Percentiles rank a stretch among this genome's conserved stretches.
These are phyloP conservation scores for Dendrobium officinale DNA, from an alignment of 106 monocot species.

Conservation along the genomic window DNA sequence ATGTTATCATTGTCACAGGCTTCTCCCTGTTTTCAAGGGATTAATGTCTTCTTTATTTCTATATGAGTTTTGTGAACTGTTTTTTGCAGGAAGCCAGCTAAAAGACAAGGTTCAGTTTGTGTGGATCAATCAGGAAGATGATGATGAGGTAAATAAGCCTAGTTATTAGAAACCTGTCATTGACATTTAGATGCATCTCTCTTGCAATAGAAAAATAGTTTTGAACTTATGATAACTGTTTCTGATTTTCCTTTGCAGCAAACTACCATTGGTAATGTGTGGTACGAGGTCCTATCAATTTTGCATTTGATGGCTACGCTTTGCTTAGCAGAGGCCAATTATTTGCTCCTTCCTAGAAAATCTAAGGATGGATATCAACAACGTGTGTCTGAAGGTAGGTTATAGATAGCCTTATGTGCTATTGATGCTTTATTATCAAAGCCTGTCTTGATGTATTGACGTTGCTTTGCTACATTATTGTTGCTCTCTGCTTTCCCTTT, in stretches of 20 bases:
- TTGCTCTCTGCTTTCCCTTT: not conserved
- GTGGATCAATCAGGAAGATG: constrained; percentile 72
- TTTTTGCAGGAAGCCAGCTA: constrained; percentile 33
- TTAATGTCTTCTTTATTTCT: not conserved
- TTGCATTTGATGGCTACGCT: constrained; percentile 82
- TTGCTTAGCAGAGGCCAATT: constrained; percentile 65
- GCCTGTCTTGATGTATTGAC: not conserved
- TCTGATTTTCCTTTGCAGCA: constrained; percentile 17
- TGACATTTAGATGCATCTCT: not conserved
- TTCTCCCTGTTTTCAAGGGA: not conserved
- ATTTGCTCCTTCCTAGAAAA: constrained; percentile 57
- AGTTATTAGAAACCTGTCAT: not conserved
- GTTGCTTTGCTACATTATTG: not conserved
- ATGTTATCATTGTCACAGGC: not conserved
- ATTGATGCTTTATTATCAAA: not conserved
- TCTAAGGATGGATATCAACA: constrained; percentile 45
- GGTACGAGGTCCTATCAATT: constrained; percentile 87
- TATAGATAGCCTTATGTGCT: not conserved
- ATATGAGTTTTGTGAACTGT: not conserved
- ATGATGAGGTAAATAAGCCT: constrained; percentile 35
- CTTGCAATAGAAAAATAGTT: not conserved
- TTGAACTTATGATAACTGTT: not conserved
- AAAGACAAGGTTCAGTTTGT: constrained; percentile 44
- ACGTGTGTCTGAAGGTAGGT: constrained; percentile 57
- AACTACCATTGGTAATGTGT: constrained; percentile 56